phyloP scores from a whole-genome alignment of 495 filamentous ascomycete species.

The Neurospora africana region DNA sequence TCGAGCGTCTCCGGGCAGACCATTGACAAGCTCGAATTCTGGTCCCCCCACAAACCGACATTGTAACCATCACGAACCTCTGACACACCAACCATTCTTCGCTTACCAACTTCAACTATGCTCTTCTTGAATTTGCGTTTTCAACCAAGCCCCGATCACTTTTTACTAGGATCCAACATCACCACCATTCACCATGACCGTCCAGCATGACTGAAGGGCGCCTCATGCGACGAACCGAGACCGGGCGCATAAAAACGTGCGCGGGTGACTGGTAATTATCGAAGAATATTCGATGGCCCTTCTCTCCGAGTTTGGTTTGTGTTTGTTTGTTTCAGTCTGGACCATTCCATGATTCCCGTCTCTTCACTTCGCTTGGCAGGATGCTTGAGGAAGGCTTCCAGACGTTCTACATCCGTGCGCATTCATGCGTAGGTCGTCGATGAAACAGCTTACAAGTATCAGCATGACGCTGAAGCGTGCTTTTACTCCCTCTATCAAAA shows the following conservation, averaged over 20 bases:
- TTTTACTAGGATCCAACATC: not conserved
- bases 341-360: not conserved
- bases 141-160: not conserved
- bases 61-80: not conserved
- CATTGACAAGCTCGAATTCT: not conserved
- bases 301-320: not conserved
- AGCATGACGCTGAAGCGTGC: too few species aligned
- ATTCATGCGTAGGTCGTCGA: slow-evolving; percentile 15
- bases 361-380: slow-evolving; percentile 4
- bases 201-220: not conserved
- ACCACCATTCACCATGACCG: not conserved
- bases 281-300: not conserved
- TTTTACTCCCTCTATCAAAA: not conserved
- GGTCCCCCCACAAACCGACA: not conserved
- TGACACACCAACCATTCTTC: not conserved
- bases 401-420: slow-evolving; percentile 23
- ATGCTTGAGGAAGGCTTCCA: slow-evolving; percentile 20
- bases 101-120: not conserved
- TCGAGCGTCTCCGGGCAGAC: not conserved
- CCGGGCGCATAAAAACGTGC: not conserved
- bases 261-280: not conserved
- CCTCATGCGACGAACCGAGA: not conserved
- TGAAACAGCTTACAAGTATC: not conserved
- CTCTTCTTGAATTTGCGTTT: not conserved
- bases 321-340: not conserved